Base-by-base conservation (phyloP, 2,329 filamentous ascomycete genomes). In the Aspergillus clavatus region DNA sequence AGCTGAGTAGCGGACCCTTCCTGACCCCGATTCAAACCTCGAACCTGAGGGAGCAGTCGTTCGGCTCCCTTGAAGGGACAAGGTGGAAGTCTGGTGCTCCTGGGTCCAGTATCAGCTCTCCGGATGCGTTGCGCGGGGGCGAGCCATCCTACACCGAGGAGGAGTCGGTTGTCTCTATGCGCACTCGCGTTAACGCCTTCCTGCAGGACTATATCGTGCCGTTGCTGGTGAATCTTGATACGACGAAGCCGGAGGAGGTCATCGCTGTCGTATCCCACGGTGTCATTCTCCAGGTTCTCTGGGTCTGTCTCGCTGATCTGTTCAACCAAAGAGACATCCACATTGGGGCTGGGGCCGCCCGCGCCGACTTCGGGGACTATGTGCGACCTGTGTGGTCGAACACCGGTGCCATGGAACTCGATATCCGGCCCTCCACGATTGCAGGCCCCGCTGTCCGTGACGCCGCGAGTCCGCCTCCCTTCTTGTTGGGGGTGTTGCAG, bases 81-180 rank as follows among this genome's bases (percentile, higher is more conserved):
- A 54, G 57, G 0, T 61, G 59, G 53, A 50, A 52, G 7, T 55
- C 60, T 12, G 52, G 49, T 35, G 46, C 52, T 7, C 47, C 52
- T 12, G 43, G 43, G 8, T 45, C 53, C 2, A 44, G 39, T 8
- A 50, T 42, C 7, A 49, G 52, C 37, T 39, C 48, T 10, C 47
- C 53, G 37, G 49, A 48, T 14, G 35, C 47, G 21, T 68, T 72
- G 7, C n/a, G 18, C 10, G 29, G 39, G 19, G 35, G 24, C 42
- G 67, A 70, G 42, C 61, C 71, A 40, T 69, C 65, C 3, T 79
- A 76, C 47, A 66, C 73, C 16, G 79, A 82, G 44, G 75, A 83
- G 0, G 89, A 95, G 71, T 80, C 83, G 4, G 76, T 76, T 26
- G 80, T 81, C 24, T 78, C 79, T 2, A 86, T 95, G 81, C 74